Conservation (phyloP, 495 filamentous ascomycete genomes). For the Podospora pseudopauciseta region DNA sequence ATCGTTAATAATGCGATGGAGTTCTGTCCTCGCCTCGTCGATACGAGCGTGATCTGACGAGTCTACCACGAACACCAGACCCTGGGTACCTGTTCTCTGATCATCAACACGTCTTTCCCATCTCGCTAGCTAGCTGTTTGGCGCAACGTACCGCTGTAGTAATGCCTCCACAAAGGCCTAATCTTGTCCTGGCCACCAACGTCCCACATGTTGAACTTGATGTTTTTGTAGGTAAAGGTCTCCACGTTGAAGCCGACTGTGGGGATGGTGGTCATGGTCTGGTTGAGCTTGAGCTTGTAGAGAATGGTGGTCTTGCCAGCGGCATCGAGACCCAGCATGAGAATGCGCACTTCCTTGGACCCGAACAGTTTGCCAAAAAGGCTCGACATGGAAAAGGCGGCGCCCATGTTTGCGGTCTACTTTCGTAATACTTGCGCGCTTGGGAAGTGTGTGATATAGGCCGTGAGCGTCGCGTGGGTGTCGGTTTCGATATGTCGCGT, state of each 20-base stretch:
- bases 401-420: slow-evolving; percentile 24
- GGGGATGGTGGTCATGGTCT: slow-evolving; percentile 97
- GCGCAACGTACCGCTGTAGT: slow-evolving; percentile 78
- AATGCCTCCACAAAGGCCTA: slow-evolving; percentile 94
- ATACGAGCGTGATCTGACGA: slow-evolving; percentile 81
- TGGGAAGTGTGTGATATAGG: background rate
- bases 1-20: slow-evolving; percentile 94
- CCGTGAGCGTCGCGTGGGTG: background rate
- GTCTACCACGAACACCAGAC: slow-evolving; percentile 96
- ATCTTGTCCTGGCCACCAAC: slow-evolving; percentile 99
- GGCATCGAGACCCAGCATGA: slow-evolving; percentile 97
- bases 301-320: slow-evolving; percentile 99
- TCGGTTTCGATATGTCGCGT: background rate
- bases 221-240: slow-evolving; percentile 98
- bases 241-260: slow-evolving; percentile 99
- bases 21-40: slow-evolving; percentile 83
- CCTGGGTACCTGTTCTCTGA: slow-evolving; percentile 71
- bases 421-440: slow-evolving; percentile 9
- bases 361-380: slow-evolving; percentile 90
- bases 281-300: slow-evolving; percentile 98
- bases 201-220: slow-evolving; percentile 99
- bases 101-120: background rate
- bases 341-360: slow-evolving; percentile 95
- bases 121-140: background rate
- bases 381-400: slow-evolving; percentile 23